Conservation (phyloP, 139 green algal species). For the Haematococcus lacustris region DNA sequence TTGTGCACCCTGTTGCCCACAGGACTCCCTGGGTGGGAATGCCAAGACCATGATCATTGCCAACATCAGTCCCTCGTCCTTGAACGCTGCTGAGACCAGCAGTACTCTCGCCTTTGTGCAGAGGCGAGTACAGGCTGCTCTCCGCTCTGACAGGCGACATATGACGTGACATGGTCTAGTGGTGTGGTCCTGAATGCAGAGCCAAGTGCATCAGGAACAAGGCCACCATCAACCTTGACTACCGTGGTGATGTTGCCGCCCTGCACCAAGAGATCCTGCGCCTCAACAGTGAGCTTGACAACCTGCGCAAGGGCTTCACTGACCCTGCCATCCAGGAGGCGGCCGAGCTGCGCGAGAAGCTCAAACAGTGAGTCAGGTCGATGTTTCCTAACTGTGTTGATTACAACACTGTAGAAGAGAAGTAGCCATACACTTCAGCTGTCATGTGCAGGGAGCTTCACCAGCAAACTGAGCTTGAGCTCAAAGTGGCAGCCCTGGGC, state of each 20-base stretch:
- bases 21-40: conserved; percentile 91
- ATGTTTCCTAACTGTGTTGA: background rate
- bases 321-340: conserved; percentile 35
- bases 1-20: background rate
- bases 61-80: conserved; percentile 66
- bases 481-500: conserved; percentile 27
- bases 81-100: conserved; percentile 72
- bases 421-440: too few species aligned
- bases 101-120: conserved; percentile 84
- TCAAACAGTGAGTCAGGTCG: conserved; percentile 15
- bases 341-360: conserved; percentile 16
- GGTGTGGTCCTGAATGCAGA: too few species aligned
- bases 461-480: conserved; percentile 34
- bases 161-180: too few species aligned
- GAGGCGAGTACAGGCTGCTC: too few species aligned
- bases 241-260: conserved; percentile 6
- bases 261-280: conserved; percentile 20
- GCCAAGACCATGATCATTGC: conserved; percentile 91
- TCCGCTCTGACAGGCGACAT: too few species aligned
- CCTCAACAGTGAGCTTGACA: conserved; percentile 37
- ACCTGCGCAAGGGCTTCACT: conserved; percentile 35
- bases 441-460: conserved; percentile 16
- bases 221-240: conserved; percentile 50
- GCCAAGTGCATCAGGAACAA: conserved; percentile 91
- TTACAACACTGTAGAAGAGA: background rate